These are phyloP conservation scores for Tylopilus plumbeoviolaceoides DNA, from an alignment of 768 basidiomycete genomes.

Conservation along the genomic window DNA sequence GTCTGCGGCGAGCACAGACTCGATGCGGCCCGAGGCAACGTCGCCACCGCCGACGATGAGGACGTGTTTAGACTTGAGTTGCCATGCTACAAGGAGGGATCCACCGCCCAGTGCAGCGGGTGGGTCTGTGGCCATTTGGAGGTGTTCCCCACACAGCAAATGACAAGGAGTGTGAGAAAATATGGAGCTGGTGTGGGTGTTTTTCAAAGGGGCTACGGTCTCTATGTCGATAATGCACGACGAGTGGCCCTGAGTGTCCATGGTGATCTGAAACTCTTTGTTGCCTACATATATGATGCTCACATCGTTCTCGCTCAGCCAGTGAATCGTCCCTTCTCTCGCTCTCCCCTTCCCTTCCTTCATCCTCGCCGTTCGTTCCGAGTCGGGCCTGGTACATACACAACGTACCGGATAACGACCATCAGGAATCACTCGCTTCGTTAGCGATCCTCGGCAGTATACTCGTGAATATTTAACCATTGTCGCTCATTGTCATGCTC, in stretches of 20 bases:
- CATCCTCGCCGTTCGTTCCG: neutral
- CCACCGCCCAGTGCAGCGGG: constrained; percentile 45
- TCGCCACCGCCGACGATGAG: constrained; percentile 93
- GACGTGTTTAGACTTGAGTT: constrained; percentile 77
- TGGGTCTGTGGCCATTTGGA: constrained; percentile 10
- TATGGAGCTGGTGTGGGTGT: neutral
- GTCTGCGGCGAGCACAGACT: constrained; percentile 78
- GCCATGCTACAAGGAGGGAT: constrained; percentile 91
- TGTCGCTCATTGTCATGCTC: neutral
- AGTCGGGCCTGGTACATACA: neutral
- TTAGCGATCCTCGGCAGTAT: neutral
- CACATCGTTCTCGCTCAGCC: neutral
- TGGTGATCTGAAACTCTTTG: no score
- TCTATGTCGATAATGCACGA: neutral
- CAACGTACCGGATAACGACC: neutral
- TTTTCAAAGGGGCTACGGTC: neutral
- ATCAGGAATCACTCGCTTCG: constrained; percentile 1
- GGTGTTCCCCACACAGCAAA: neutral
- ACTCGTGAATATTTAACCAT: constrained; percentile 11
- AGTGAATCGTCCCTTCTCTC: neutral
- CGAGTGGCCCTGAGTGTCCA: neutral
- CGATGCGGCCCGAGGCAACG: constrained; percentile 84
- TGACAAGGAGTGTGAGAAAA: neutral
- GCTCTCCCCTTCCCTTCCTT: neutral
- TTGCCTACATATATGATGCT: neutral